A percentile compares a stretch with the other conserved stretches of the same genome.
These are phyloP conservation scores for Rosa chinensis DNA, from an alignment of 306 rosid genomes.

Conservation along the genomic window DNA sequence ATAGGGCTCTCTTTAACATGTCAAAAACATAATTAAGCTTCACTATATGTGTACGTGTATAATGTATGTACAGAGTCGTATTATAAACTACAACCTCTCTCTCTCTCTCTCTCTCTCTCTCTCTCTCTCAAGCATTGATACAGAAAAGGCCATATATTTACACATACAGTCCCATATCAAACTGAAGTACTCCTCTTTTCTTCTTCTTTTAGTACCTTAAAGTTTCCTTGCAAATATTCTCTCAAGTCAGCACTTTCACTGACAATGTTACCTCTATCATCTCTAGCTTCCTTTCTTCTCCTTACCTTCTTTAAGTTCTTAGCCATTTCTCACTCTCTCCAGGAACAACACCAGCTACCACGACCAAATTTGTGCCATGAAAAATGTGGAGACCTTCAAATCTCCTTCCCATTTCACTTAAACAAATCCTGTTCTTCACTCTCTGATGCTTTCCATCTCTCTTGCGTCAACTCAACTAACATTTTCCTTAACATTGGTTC, in stretches of 20 bases:
- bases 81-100: not conserved
- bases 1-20: not conserved
- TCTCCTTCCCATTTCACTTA: conserved; percentile 83
- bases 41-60: not conserved
- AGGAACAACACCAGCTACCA: conserved; percentile 27
- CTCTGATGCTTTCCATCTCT: conserved; percentile 56
- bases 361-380: conserved; percentile 44
- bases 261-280: conserved; percentile 38
- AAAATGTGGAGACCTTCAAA: conserved; percentile 60
- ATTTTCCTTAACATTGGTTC: conserved; percentile 58
- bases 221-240: conserved; percentile 18
- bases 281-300: conserved; percentile 23
- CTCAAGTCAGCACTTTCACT: conserved; percentile 21
- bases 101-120: not conserved
- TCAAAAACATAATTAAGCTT: not conserved
- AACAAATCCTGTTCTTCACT: conserved; percentile 57
- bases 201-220: not conserved
- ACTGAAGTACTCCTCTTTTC: conserved; percentile 6
- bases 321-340: conserved; percentile 42
- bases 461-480: conserved; percentile 64
- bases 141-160: not conserved
- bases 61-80: not conserved
- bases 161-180: conserved; percentile 7
- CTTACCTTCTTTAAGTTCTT: conserved; percentile 31
- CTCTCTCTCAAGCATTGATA: not conserved